phyloP scores from a whole-genome alignment of 2,329 filamentous ascomycete species.

The Fusarium goolgardi region DNA sequence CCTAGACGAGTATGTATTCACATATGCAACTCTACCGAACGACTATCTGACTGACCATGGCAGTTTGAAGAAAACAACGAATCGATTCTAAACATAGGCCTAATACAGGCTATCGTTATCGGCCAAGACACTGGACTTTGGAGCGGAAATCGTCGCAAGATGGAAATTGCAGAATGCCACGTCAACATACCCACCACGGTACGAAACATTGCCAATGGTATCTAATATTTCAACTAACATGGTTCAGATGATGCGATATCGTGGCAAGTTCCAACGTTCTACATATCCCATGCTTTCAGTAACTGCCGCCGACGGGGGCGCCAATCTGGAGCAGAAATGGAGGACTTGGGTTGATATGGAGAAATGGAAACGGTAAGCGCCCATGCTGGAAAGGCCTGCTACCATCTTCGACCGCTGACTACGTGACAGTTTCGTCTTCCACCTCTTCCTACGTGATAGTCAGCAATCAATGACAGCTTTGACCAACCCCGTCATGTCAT shows the following conservation, averaged over 20 bases:
- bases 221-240: conserved; percentile 26
- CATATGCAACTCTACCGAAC: neutral
- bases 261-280: conserved; percentile 68
- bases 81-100: conserved; percentile 58
- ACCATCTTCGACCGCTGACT: conserved; percentile 17
- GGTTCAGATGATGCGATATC: conserved; percentile 63
- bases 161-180: conserved; percentile 67
- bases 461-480: conserved; percentile 75
- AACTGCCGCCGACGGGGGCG: conserved; percentile 64
- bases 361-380: conserved; percentile 69
- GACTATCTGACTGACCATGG: conserved; percentile 11
- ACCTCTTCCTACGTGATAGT: conserved; percentile 72
- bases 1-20: conserved; percentile 47
- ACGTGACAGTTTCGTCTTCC: conserved; percentile 66
- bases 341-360: conserved; percentile 71
- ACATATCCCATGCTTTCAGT: conserved; percentile 65
- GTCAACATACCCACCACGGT: conserved; percentile 59
- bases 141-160: conserved; percentile 66
- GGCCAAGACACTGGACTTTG: conserved; percentile 64
- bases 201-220: conserved; percentile 31
- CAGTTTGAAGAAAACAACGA: conserved; percentile 64
- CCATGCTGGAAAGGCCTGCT: neutral
- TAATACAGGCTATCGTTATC: conserved; percentile 62
- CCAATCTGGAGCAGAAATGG: conserved; percentile 73
- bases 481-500: conserved; percentile 73